Evolutionary conservation across 2,329 filamentous ascomycete genomes (phyloP).

Genomic region (Nigrospora sphaerica): DNA sequence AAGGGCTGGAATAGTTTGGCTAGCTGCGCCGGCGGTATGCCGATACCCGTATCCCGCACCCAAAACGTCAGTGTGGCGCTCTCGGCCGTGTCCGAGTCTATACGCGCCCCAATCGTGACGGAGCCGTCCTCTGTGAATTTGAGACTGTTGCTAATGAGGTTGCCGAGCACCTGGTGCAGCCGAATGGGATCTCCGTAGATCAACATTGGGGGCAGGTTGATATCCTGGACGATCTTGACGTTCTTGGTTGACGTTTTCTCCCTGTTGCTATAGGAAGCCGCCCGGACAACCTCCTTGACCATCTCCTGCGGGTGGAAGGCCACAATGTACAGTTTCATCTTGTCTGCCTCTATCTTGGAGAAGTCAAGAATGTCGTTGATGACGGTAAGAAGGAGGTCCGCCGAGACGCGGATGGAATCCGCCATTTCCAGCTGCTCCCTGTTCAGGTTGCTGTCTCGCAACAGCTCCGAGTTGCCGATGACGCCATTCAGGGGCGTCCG

Average conservation of each 20-base stretch:
- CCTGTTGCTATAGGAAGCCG: conserved; percentile 58
- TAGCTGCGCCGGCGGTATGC: conserved; percentile 75
- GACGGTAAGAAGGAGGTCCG: conserved; percentile 79
- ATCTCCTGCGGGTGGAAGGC: conserved; percentile 62
- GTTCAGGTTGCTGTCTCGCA: conserved; percentile 68
- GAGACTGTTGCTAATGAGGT: conserved; percentile 85
- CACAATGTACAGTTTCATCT: conserved; percentile 73
- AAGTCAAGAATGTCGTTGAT: conserved; percentile 97
- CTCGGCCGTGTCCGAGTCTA: conserved; percentile 64
- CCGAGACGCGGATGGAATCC: conserved; percentile 79
- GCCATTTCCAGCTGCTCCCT: conserved; percentile 78
- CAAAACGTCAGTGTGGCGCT: conserved; percentile 74
- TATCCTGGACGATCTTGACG: conserved; percentile 60
- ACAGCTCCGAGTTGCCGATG: conserved; percentile 79
- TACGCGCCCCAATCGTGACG: conserved; percentile 72
- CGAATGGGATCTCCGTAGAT: conserved; percentile 61
- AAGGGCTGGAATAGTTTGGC: conserved; percentile 88
- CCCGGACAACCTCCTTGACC: conserved; percentile 59
- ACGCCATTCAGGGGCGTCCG: conserved; percentile 81
- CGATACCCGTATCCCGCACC: conserved; percentile 85
- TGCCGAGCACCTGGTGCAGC: conserved; percentile 65
- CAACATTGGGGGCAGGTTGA: conserved; percentile 68
- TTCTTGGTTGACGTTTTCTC: conserved; percentile 56
- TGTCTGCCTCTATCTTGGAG: conserved; percentile 85
- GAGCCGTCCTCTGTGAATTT: conserved; percentile 88